Conservation (phyloP, 768 basidiomycete genomes). For the Trametes sanguinea region DNA sequence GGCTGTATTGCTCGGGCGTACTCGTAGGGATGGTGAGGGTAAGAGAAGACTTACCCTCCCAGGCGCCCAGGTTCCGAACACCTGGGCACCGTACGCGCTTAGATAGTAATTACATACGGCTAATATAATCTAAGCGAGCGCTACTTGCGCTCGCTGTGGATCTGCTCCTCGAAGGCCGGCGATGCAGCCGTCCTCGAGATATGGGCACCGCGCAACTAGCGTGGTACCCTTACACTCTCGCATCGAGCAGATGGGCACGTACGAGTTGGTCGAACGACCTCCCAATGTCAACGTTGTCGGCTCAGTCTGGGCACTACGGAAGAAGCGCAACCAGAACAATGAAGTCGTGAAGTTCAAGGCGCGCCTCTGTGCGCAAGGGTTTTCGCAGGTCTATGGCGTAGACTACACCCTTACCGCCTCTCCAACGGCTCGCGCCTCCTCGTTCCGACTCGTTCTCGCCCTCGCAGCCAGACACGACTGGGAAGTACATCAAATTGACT, state of each 20-base stretch:
- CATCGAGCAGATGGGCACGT: constrained; percentile 9
- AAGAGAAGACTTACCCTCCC: no score
- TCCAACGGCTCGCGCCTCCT: constrained; percentile 31
- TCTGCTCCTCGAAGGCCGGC: no score
- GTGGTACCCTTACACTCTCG: no score
- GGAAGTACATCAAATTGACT: constrained; percentile 36
- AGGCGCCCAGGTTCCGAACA: no score
- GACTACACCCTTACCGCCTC: constrained; percentile 32
- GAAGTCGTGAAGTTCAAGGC: constrained; percentile 26
- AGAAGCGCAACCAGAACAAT: constrained; percentile 27
- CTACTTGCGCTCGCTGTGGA: no score
- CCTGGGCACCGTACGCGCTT: no score
- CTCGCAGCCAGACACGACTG: constrained; percentile 29
- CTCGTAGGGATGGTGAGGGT: no score
- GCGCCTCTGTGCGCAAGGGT: constrained; percentile 36
- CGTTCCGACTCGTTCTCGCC: constrained; percentile 31
- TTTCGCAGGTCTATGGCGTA: constrained; percentile 32
- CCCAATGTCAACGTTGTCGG: constrained; percentile 16
- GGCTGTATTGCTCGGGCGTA: no score
- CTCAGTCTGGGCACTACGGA: constrained; percentile 28
- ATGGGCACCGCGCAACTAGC: no score
- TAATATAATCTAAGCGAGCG: no score
- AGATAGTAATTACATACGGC: no score
- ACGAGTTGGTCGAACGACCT: constrained; percentile 8
- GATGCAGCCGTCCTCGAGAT: no score